Conservation (phyloP, 805 yeast species). For the Scheffersomyces lignosus region DNA sequence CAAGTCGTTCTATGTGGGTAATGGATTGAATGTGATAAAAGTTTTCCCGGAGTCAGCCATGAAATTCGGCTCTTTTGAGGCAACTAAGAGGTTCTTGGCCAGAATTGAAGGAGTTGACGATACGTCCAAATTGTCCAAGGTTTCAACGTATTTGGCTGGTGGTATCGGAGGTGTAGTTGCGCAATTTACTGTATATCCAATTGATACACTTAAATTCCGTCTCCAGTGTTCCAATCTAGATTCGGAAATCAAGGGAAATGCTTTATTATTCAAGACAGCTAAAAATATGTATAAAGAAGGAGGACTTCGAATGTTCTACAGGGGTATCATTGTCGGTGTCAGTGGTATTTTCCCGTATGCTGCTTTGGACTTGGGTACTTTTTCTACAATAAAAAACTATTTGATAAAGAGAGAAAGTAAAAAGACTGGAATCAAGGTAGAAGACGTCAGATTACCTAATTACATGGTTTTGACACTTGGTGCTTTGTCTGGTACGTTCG, state of each 20-base stretch:
- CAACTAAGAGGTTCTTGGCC: slow-evolving; percentile 74
- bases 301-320: slow-evolving; percentile 74
- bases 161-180: slow-evolving; percentile 95
- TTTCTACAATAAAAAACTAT: slow-evolving; percentile 79
- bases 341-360: slow-evolving; percentile 98
- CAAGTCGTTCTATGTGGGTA: slow-evolving; percentile 88
- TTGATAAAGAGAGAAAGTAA: slow-evolving; percentile 65
- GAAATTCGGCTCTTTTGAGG: slow-evolving; percentile 94
- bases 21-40: slow-evolving; percentile 88
- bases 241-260: slow-evolving; percentile 58
- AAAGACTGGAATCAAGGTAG: slow-evolving; percentile 48
- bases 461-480: slow-evolving; percentile 85
- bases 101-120: slow-evolving; percentile 73
- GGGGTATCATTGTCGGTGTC: slow-evolving; percentile 90
- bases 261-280: slow-evolving; percentile 65
- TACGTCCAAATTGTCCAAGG: slow-evolving; percentile 65
- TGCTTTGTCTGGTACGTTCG: slow-evolving; percentile 92
- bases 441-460: slow-evolving; percentile 75
- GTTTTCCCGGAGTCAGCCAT: slow-evolving; percentile 97
- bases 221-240: slow-evolving; percentile 88
- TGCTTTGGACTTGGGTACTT: slow-evolving; percentile 93
- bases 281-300: slow-evolving; percentile 77
- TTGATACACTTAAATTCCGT: slow-evolving; percentile 91
- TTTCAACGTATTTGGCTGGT: slow-evolving; percentile 87
- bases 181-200: slow-evolving; percentile 91